Conservation (phyloP, 768 basidiomycete genomes). For the Tricholoma terreum region DNA sequence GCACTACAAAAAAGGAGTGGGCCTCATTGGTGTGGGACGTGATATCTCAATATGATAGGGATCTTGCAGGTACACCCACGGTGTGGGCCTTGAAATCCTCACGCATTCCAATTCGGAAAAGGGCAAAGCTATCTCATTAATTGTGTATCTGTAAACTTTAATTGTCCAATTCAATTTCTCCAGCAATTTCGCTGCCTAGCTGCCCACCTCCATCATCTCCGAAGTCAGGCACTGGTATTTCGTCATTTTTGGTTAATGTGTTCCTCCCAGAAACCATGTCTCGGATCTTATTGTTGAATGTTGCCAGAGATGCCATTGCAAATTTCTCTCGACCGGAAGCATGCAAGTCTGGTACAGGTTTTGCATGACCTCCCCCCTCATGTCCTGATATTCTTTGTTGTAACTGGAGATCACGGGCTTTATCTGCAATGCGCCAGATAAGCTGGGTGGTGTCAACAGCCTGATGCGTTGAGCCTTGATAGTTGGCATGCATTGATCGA, state of each 20-base stretch:
- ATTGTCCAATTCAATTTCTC: no score
- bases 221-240: neutral
- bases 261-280: neutral
- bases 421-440: constrained; percentile 20
- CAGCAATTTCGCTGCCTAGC: no score
- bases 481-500: constrained; percentile 15
- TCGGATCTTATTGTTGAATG: neutral
- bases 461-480: constrained; percentile 26
- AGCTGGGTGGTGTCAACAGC: constrained; percentile 13
- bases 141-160: no score
- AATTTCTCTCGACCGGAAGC: neutral
- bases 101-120: no score
- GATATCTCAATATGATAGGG: no score
- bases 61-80: no score
- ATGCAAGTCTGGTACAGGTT: neutral
- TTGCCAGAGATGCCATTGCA: neutral
- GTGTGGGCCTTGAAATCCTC: no score
- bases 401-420: constrained; percentile 4
- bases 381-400: no score
- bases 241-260: constrained; percentile 9
- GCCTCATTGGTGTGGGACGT: no score
- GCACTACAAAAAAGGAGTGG: no score
- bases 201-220: neutral
- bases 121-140: no score
- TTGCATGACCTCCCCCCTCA: neutral